Conservation (phyloP, 2,329 filamentous ascomycete genomes). For the Bimuria novae-zelandiae region DNA sequence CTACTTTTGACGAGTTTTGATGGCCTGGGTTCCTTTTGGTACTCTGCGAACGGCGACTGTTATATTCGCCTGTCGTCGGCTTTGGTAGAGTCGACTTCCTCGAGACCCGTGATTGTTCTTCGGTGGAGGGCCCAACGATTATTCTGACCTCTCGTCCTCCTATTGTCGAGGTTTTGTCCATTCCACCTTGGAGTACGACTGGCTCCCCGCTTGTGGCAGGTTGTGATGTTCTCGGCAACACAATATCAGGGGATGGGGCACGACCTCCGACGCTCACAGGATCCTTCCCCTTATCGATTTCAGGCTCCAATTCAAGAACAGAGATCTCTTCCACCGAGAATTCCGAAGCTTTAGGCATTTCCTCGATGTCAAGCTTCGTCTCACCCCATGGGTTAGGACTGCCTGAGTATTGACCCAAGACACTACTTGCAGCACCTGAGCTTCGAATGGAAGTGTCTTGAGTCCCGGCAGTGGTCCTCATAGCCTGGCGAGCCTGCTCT, state of each 20-base stretch:
- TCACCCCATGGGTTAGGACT: neutral
- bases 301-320: neutral
- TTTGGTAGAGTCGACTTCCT: neutral
- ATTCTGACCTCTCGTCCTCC: neutral
- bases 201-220: neutral
- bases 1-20: neutral
- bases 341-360: neutral
- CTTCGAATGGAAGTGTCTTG: neutral
- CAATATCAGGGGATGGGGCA: neutral
- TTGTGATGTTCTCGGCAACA: neutral
- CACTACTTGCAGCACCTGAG: neutral
- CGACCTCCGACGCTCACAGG: neutral
- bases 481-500: neutral
- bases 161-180: neutral
- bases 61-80: neutral
- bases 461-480: neutral
- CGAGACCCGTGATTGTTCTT: neutral
- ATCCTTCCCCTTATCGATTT: neutral
- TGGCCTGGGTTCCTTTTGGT: neutral
- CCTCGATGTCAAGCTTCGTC: neutral
- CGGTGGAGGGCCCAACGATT: neutral
- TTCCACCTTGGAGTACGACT: neutral
- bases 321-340: neutral
- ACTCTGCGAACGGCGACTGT: neutral
- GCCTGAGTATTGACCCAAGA: neutral